Percentiles rank a stretch among this genome's conserved stretches.
These are phyloP conservation scores for Saccharomycopsis hybrid DNA, from an alignment of 1,139 yeast species.

Conservation along the genomic window DNA sequence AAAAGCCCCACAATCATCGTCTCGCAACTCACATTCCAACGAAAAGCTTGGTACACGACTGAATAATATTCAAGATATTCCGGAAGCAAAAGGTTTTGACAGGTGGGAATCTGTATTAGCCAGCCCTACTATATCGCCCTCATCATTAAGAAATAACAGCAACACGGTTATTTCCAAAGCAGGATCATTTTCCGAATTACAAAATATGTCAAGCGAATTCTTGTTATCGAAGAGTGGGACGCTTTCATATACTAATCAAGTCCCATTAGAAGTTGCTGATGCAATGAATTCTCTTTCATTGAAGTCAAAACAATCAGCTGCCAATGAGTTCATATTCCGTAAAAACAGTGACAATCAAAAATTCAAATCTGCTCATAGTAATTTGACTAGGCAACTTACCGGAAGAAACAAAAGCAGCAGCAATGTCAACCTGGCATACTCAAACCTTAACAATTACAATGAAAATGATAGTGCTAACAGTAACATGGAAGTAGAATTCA, in stretches of 20 bases:
- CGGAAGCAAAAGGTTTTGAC: background rate
- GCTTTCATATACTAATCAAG: background rate
- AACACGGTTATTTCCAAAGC: no score
- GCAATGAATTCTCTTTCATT: background rate
- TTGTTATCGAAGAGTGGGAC: background rate
- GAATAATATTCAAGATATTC: no score
- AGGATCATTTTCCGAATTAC: background rate
- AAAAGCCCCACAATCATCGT: background rate
- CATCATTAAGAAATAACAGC: background rate
- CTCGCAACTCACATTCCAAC: background rate
- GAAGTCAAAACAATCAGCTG: background rate
- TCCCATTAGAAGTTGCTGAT: background rate
- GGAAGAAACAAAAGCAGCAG: background rate
- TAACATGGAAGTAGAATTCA: background rate
- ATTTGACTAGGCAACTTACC: conserved; percentile 8
- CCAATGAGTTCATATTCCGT: background rate
- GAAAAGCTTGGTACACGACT: no score
- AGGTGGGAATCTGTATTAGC: background rate
- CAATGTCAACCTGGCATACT: no score
- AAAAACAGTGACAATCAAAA: conserved; percentile 3
- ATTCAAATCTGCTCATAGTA: conserved; percentile 1
- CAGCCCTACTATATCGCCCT: background rate
- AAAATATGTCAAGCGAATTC: background rate
- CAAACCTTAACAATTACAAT: no score
- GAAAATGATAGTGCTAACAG: no score